Conservation (phyloP, 495 filamentous ascomycete species). For the Penicillium psychrofluorescens region DNA sequence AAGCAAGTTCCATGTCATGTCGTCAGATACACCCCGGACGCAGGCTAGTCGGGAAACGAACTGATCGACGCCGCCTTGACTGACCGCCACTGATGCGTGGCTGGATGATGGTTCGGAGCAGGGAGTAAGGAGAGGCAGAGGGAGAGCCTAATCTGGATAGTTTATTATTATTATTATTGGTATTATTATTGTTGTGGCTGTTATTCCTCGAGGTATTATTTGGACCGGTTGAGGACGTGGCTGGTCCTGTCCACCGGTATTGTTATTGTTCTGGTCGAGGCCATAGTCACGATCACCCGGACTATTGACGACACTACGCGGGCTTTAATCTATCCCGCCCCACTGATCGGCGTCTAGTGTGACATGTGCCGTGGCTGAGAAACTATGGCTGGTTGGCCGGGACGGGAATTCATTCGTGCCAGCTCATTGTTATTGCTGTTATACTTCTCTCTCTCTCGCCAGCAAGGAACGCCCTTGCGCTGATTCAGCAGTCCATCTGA, state of each 20-base stretch:
- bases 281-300: neutral
- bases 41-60: too few relatives aligned
- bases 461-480: too few relatives aligned
- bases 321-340: too few relatives aligned
- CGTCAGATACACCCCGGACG: neutral
- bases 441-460: too few relatives aligned
- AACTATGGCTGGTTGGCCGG: too few relatives aligned
- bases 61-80: neutral
- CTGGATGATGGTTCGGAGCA: conserved; percentile 5
- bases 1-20: neutral
- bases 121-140: conserved; percentile 4
- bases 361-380: too few relatives aligned
- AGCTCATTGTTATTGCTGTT: too few relatives aligned
- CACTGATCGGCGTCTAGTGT: too few relatives aligned
- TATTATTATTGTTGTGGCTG: neutral
- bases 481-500: neutral
- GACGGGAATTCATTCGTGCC: too few relatives aligned
- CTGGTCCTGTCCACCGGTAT: neutral
- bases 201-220: neutral
- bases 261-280: too few relatives aligned
- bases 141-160: neutral
- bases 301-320: neutral
- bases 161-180: neutral
- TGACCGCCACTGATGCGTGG: conserved; percentile 10
- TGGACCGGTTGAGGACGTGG: neutral